Evolutionary conservation across 164 flowering plant species (phyloP), one percentile per base, ranked within the genome.

Genomic region (Chimonanthus praecox): DNA sequence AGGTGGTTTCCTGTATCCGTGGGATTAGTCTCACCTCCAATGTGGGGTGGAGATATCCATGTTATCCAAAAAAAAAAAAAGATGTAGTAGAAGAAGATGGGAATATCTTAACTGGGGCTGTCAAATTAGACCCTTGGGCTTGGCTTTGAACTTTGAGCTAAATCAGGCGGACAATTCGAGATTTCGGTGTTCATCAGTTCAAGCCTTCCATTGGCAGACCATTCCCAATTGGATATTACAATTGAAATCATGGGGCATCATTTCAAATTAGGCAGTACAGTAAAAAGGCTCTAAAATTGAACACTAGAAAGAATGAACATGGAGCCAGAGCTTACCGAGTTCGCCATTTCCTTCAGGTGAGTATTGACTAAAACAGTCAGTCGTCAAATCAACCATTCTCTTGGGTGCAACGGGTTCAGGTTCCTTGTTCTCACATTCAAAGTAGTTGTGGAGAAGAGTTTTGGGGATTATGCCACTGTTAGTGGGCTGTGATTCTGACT

Each of bases 321-420:
- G 78, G 76, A 45, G 74, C 49, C 46, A 13, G 47, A 69, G 75
- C 87, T 80, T 82, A 89, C 95, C 84, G 21, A 72, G 72, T 69
- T 84, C 87, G 6, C 75, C 79, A 68, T 72, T 77, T 75, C 64
- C 81, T 54, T 78, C 82, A 43, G 79, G 72, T n/a, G 79, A 75
- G 74, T 71, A 77, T 11, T 47, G 65, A 51, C 77, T 80, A 46
- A 74, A 80, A 77, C 71, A 20, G 8, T 66, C 73, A n/a, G 65
- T 18, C 49, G 54, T 45, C 21, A 58, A 62, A 9, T 9, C 33
- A 67, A 10, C 60, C 21, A 45, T 3, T 43, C 64, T 70, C 74
- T 76, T 69, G 2, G 78, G 72, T 60, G 83, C 71, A 60, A 73
- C 65, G 47, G 43, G 48, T 15, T 77, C 75, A n/a, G 21, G 44